Evolutionary conservation across 2,329 filamentous ascomycete species (phyloP), one percentile per base, ranked within the genome.

Genomic region (Colletotrichum spinosum): DNA sequence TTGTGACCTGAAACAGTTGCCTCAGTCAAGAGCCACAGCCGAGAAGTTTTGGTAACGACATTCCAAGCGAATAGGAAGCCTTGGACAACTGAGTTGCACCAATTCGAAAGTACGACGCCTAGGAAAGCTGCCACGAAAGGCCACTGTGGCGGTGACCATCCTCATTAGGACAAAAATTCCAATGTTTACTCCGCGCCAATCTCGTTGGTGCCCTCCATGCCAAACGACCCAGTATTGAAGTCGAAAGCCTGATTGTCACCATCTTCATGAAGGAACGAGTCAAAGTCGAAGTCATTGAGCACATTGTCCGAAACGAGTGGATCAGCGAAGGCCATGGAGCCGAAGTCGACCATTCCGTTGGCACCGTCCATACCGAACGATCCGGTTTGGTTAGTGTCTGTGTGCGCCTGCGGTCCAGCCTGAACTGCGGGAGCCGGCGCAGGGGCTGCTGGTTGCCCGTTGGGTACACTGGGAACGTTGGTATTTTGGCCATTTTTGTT

Each of bases 241-340:
- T 86, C 85, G 68, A 90, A 90, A 5, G 72, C 75, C 48, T 77
- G 75, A 46, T 79, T 79, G 45, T 81, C 83, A 39, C 77, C 80
- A 51, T 84, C 84, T 65, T 84, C 82, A 68, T 90, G 87, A 8
- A 91, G 78, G 79, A 91, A 91, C 2, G 88, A 89, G 74, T 91
- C 88, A 69, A 91, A 82, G 68, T 91, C 88, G 70, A 91, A 91
- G 69, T 89, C 88, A 70, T 87, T 87, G 52, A 91, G 79, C 41
- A 90, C 88, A 72, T 90, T 84, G 58, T 77, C 78, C 6, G 82
- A 81, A 66, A 80, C 79, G 34, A 84, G 74, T 2, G 86, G 84
- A 68, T 88, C 86, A 59, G 83, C 80, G 73, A 88, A 85, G 60
- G 85, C 85, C 76, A 90, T 82, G 45, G 70, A 56, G 49, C 72